Percentiles rank a stretch among this genome's conserved stretches.
Evolutionary conservation across 2,329 filamentous ascomycete species (phyloP).

Genomic region (Coniochaeta sp.): DNA sequence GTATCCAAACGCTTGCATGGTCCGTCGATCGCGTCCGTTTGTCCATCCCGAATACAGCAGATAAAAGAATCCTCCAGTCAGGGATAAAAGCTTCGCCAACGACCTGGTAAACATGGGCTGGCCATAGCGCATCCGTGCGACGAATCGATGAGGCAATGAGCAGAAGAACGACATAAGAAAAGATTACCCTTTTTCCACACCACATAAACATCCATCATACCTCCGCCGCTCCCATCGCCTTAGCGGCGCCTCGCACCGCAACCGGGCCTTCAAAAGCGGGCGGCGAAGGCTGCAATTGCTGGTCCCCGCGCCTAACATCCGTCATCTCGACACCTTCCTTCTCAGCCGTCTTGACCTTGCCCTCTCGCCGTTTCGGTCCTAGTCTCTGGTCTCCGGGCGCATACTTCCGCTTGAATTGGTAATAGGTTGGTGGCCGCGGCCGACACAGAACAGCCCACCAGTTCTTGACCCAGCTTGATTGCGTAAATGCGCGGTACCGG

Average conservation of each 20-base stretch:
- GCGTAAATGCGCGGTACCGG: slow-evolving; percentile 82
- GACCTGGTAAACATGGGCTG: not conserved
- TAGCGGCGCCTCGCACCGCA: slow-evolving; percentile 25
- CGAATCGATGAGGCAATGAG: too few relatives aligned
- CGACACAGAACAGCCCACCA: slow-evolving; percentile 74
- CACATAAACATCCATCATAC: not conserved
- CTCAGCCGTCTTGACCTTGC: slow-evolving; percentile 30
- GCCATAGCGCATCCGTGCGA: too few relatives aligned
- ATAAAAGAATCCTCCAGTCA: not conserved
- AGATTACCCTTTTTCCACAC: not conserved
- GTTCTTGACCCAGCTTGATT: slow-evolving; percentile 68
- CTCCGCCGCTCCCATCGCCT: not conserved
- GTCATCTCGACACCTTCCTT: slow-evolving; percentile 65
- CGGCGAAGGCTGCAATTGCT: slow-evolving; percentile 9
- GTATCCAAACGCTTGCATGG: not conserved
- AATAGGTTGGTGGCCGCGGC: slow-evolving; percentile 79
- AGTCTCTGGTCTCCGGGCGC: slow-evolving; percentile 79
- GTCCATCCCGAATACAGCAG: not conserved
- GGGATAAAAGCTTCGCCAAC: not conserved
- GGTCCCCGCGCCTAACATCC: slow-evolving; percentile 38
- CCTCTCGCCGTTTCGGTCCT: slow-evolving; percentile 37
- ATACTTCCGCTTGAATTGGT: slow-evolving; percentile 75
- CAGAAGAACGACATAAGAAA: not conserved
- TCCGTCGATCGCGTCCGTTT: not conserved
- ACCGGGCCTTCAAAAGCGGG: slow-evolving; percentile 45